Evolutionary conservation across 768 basidiomycete species (phyloP).

Genomic region (Tricholoma sp.): DNA sequence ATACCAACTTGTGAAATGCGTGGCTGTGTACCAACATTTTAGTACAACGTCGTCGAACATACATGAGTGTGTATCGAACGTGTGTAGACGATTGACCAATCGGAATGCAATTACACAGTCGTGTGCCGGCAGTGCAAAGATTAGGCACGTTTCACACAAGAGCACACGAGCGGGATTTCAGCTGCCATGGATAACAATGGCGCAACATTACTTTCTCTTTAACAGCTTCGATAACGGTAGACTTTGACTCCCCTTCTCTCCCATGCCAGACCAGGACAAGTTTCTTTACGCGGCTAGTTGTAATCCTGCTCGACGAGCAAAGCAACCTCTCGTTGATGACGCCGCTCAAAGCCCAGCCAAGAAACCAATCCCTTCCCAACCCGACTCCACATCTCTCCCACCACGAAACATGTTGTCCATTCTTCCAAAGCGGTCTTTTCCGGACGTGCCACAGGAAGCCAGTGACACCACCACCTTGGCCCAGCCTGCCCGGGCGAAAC

Average conservation of each 20-base stretch:
- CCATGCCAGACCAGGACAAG: slow-evolving; percentile 1
- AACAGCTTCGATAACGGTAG: not conserved
- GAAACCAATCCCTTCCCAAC: slow-evolving; percentile 4
- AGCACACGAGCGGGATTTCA: slow-evolving; percentile 24
- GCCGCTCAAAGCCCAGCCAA: slow-evolving; percentile 1
- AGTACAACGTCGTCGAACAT: too few relatives aligned
- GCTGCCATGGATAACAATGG: not conserved
- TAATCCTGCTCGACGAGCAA: slow-evolving; percentile 36
- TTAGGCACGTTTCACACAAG: slow-evolving; percentile 24
- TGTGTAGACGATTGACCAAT: slow-evolving; percentile 25
- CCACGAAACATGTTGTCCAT: slow-evolving; percentile 16
- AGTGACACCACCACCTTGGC: not conserved
- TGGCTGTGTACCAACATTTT: not conserved
- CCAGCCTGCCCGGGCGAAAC: slow-evolving; percentile 36
- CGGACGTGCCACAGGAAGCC: not conserved
- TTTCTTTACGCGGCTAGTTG: slow-evolving; percentile 27
- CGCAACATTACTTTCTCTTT: not conserved
- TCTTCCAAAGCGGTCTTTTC: slow-evolving; percentile 16
- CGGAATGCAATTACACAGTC: slow-evolving; percentile 20
- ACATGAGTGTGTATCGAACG: slow-evolving; percentile 18
- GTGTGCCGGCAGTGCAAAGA: slow-evolving; percentile 20
- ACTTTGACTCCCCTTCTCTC: not conserved
- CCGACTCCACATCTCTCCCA: slow-evolving; percentile 6
- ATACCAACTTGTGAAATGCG: not conserved
- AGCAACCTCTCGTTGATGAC: slow-evolving; percentile 20